Base-by-base conservation (phyloP, 2,329 filamentous ascomycete genomes). In the Pleomassaria siparia region DNA sequence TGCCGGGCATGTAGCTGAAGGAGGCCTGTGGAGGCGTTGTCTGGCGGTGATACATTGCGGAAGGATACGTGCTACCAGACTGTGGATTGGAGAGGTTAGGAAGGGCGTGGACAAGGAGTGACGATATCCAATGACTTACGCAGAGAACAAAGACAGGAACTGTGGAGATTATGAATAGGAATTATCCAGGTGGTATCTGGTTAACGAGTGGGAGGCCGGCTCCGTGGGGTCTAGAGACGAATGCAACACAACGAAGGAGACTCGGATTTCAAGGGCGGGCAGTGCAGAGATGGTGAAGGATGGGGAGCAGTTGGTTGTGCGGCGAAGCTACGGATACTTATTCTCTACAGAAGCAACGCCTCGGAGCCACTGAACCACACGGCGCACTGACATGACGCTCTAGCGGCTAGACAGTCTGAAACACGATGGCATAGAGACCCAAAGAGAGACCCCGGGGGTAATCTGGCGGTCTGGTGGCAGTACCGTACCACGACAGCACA, bases 41-140 rank as follows among this genome's bases (percentile, higher is more conserved):
- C 45, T 76, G 73, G 59, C 74, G 72, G 58, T 64, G 68, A 56
- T 69, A 75, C 74, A 77, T 66, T 54, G 52, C 62, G 59, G 51
- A 54, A 53, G 43, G 52, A 49, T 45, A 47, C 44, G 54, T 63
- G 71, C 65, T 72, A 62, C 70, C 66, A 62, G 70, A 71, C 65
- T 66, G 40, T 40, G 28, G 16, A 18, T 43, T 45, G n/a, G 49
- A 61, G 44, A 16, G 62, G 58, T 43, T 44, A 43, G 43, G 26
- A 43, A 47, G 40, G 20, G 26, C n/a, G n/a, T 11, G 25, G 18
- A 40, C 13, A 30, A n/a, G 4, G 26, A 41, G 18, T 22, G 45
- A 44, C 40, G 43, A 37, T 13, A 49, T 42, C 45, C 54, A 57
- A 54, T 49, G 49, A 63, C 65, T 63, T 66, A 70, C 64, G 66